Base-by-base conservation (phyloP, 139 green algal species). In the Picochlorum sp. region DNA sequence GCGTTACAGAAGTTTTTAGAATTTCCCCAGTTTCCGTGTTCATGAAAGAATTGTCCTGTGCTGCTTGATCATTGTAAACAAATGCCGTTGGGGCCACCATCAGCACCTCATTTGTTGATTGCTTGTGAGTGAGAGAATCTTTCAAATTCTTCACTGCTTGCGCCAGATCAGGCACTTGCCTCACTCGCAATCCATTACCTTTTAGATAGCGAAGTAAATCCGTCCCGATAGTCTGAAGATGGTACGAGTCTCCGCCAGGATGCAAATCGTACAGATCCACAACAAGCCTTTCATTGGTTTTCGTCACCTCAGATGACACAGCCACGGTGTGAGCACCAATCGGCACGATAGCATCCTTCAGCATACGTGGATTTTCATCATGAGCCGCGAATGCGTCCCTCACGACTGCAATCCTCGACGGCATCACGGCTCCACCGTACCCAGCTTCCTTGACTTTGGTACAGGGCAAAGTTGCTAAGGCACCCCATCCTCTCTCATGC, bases 61-160 rank as follows among this genome's bases (percentile, higher is more conserved):
- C 88, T 10, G 88, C 81, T 67, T 96, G 75, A 49, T 85, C 77
- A 72, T 97, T 97, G 81, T 90, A 96, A 20, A 74, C 81, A 80
- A 97, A 97, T 2, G 87, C 85, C 25, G 85, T 96, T 43, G 90
- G 90, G 0, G 90, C 75, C 37, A 97, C 83, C 90, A 97, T 97
- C 4, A 97, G 65, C 33, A 95, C 84, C 57, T 81, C 65, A 59
- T 95, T 95, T 37, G 80, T 86, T 41, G 63, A 84, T 70, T 95
- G 86, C 3, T 55, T 70, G 3, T 32, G 43, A n/a, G 44, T 45
- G n/a, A 25, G 20, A 13, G 52, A 33, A n/a, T 54, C 20, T 0
- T 30, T n/a, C 1, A 50, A 29, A 20, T 22, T 12, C 3, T 30
- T 28, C 12, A 44, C 29, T 6, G 53, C 64, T 6, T 56, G 59